These are phyloP conservation scores for Leishmania martiniquensis DNA, from an alignment of 208 protist species.

Conservation along the genomic window DNA sequence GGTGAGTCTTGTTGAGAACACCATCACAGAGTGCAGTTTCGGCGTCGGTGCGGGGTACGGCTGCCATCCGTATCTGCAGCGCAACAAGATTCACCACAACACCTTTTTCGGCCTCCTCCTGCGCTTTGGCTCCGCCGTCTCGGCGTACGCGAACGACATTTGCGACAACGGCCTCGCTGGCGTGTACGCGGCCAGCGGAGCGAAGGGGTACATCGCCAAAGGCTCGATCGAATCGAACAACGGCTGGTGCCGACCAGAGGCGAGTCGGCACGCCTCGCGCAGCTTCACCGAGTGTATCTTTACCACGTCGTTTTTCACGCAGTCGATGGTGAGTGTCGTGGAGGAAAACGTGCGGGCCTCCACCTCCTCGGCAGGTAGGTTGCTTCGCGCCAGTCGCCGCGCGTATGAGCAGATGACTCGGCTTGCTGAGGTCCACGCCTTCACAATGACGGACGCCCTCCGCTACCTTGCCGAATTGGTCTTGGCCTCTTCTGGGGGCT, in stretches of 20 bases:
- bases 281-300: conserved; percentile 45
- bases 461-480: conserved; percentile 61
- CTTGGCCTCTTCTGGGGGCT: conserved; percentile 47
- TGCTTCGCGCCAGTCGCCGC: conserved; percentile 7
- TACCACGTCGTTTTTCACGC: conserved; percentile 21
- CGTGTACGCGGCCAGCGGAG: conserved; percentile 66
- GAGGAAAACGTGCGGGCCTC: conserved; percentile 3
- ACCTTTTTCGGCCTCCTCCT: conserved; percentile 87
- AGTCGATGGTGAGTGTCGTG: not conserved
- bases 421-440: conserved; percentile 48
- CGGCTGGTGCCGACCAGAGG: conserved; percentile 56
- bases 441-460: conserved; percentile 50
- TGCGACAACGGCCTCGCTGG: conserved; percentile 78
- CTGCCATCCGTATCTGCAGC: conserved; percentile 76
- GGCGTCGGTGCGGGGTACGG: conserved; percentile 70
- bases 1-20: conserved; percentile 77
- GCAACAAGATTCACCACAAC: conserved; percentile 72
- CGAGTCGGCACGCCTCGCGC: conserved; percentile 44
- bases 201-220: conserved; percentile 60
- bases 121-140: conserved; percentile 64
- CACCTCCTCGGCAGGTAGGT: not conserved
- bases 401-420: conserved; percentile 56
- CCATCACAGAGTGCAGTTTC: conserved; percentile 70
- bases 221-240: conserved; percentile 70
- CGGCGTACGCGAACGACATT: conserved; percentile 60